Evolutionary conservation across 305 asterid species (phyloP), one percentile per base, ranked within the genome.

Genomic region (Fraxinus ornus): DNA sequence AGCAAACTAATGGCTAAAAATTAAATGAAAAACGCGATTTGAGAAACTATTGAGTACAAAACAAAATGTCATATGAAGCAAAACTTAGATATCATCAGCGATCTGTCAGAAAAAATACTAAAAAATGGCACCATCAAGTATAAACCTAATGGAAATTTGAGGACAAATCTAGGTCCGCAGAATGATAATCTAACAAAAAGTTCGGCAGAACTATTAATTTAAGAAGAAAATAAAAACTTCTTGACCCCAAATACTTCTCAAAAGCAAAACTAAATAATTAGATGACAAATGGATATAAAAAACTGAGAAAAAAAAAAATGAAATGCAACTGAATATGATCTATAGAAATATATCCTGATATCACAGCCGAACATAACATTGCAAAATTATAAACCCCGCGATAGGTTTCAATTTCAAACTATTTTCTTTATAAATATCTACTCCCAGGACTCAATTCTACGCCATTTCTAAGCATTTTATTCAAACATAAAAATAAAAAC

Each of bases 131-230:
- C 49, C 32, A 10, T 36, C 52, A 70, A 35, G 66, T 32, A 72
- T 33, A 33, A 35, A 72, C 68, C 3, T 70, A 70, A 37, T 10
- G 28, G 33, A 13, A 74, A 12, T 15, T 39, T 44, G 76, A 30
- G 10, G 22, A 70, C 41, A 26, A 15, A 28, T 70, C 76, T 70
- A 44, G 39, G 52, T 35, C 15, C 5, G 41, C 81, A 28, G 70
- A 80, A 84, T 39, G 66, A 52, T 9, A 76, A 76, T 49, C 28
- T 30, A 30, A 32, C 39, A 37, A 37, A 68, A 19, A n/a, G 13
- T 70, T 30, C 17, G 76, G 73, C 76, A 84, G 76, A 70, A 9
- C 15, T 26, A 66, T 66, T 66, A 66, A 26, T 66, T 66, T 24
- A 26, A n/a, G 28, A 26, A 47, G 64, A 39, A 44, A 78, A 52